Conservation (phyloP, 192 early-diverging fungal species). For the Coemansia sp. region DNA sequence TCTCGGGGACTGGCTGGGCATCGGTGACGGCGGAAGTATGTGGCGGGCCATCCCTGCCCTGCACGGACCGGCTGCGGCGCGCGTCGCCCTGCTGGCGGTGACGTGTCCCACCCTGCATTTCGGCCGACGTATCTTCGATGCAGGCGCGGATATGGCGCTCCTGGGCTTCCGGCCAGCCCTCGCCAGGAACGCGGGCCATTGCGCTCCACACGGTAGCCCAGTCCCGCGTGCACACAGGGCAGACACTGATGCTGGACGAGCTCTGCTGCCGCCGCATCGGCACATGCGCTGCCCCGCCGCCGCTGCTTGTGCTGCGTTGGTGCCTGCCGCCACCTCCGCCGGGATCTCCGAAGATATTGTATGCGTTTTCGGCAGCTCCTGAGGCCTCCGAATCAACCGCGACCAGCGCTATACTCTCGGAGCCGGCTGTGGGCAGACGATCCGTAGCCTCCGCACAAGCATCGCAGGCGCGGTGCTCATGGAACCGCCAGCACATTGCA, state of each 20-base stretch:
- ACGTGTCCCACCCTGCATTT: slow-evolving; percentile 35
- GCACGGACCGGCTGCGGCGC: slow-evolving; percentile 19
- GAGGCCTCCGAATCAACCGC: slow-evolving; percentile 13
- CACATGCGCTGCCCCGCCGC: background rate
- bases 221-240: slow-evolving; percentile 43
- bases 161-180: slow-evolving; percentile 54
- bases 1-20: background rate
- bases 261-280: slow-evolving; percentile 15
- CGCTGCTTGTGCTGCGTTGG: slow-evolving; percentile 9
- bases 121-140: slow-evolving; percentile 42
- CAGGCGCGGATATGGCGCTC: slow-evolving; percentile 48
- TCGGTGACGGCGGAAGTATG: no score
- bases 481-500: slow-evolving; percentile 22
- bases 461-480: slow-evolving; percentile 62
- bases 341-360: slow-evolving; percentile 26
- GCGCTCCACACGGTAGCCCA: slow-evolving; percentile 40
- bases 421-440: slow-evolving; percentile 13
- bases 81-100: background rate
- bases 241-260: slow-evolving; percentile 35
- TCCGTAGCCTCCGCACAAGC: slow-evolving; percentile 50
- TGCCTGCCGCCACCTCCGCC: background rate
- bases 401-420: slow-evolving; percentile 19
- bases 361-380: slow-evolving; percentile 30
- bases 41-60: no score
- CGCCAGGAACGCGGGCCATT: slow-evolving; percentile 38